Base-by-base conservation (phyloP, 768 basidiomycete species). In the Hemileccinum impolitum region DNA sequence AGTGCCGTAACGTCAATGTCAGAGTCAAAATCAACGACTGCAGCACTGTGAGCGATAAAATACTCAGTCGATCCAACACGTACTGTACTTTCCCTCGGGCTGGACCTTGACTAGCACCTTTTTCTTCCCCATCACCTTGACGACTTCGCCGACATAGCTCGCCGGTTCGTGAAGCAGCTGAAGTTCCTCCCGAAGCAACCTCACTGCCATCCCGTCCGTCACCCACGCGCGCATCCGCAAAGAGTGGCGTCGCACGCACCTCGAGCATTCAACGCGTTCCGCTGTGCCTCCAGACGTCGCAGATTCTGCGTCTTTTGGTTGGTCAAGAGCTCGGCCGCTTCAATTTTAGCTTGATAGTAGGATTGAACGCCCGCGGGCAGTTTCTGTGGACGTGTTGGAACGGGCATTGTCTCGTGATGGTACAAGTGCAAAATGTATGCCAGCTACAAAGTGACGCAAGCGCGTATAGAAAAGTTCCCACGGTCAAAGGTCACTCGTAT, bases 81-180 rank as follows among this genome's bases (percentile, higher is more conserved):
- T 56, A 97, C 94, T 95, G 74, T 97, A 97, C 82, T 97, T 97
- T 45, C 95, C 96, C 74, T 99, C 94, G 0, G 94, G 95, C 66
- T 97, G 94, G 6, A 98, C 93, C 68, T 99, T 97, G 54, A 99
- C 94, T 36, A 98, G 72, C 13, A 98, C 94, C 71, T 96, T 97
- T 69, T 85, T 98, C 86, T 97, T 97, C 47, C 94, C 93, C 96
- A 98, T 99, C 6, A 96, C 87, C 71, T 95, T 98, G 57, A 97
- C 87, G 12, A 98, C 84, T 70, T 98, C 96, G 7, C 96, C 96
- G 35, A 99, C 94, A 71, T 98, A 97, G 64, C 88, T 91, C 23
- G 94, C 95, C 0, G 96, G 94, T 62, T 98, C 95, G 55, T 94
- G 93, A 7, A 96, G 74, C 12, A 94, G 75, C 61, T 94, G 94